Evolutionary conservation across 805 yeast genomes (phyloP).

Genomic region (Zygoascus bituminiphila): DNA sequence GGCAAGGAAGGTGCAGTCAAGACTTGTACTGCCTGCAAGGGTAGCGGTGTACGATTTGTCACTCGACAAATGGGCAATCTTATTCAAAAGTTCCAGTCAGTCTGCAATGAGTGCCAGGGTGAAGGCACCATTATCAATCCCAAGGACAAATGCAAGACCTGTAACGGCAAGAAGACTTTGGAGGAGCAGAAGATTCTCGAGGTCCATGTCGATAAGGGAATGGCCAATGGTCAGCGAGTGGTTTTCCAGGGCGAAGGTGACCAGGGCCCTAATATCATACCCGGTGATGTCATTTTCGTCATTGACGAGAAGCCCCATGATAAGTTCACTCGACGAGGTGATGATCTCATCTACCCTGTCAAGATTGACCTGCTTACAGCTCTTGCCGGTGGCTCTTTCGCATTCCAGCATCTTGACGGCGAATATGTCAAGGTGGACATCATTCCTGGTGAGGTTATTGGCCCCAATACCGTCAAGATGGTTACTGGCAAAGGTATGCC

Average conservation of each 20-base stretch:
- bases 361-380: constrained; percentile 91
- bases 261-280: constrained; percentile 87
- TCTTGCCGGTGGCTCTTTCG: constrained; percentile 89
- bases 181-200: constrained; percentile 62
- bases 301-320: constrained; percentile 86
- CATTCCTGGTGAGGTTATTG: constrained; percentile 85
- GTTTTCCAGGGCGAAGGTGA: constrained; percentile 95
- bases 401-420: constrained; percentile 83
- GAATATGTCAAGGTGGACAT: constrained; percentile 79
- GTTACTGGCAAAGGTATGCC: constrained; percentile 98
- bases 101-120: constrained; percentile 89
- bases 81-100: constrained; percentile 95
- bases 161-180: constrained; percentile 82
- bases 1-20: constrained; percentile 88
- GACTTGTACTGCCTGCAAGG: constrained; percentile 80
- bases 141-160: constrained; percentile 77
- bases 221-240: constrained; percentile 87
- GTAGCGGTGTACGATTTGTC: constrained; percentile 83
- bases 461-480: constrained; percentile 76
- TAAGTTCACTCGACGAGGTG: constrained; percentile 76
- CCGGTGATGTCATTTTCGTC: constrained; percentile 94
- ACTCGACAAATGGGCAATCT: constrained; percentile 99
- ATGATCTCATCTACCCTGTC: constrained; percentile 76
- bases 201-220: constrained; percentile 94
- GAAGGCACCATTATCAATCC: constrained; percentile 82